Base-by-base conservation (phyloP, 495 filamentous ascomycete species). In the Neurospora sp. region DNA sequence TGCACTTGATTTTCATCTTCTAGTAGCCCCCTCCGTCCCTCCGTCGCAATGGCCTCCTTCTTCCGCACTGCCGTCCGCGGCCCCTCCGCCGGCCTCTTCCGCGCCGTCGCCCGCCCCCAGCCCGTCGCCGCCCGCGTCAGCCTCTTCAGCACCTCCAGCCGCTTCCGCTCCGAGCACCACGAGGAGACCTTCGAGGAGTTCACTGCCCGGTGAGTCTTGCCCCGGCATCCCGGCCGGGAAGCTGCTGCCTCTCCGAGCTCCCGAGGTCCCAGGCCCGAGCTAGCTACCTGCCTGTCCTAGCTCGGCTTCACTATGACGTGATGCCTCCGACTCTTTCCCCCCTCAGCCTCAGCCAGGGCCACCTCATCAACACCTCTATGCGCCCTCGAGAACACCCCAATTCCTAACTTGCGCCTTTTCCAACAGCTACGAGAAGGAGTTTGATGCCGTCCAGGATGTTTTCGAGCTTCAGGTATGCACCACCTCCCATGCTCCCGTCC, bases 131-230 rank as follows among this genome's bases (percentile, higher is more conserved):
- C 87, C 76, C 54, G 54, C 54, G 79, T 82, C 81, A 86, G 83
- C 83, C 87, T 83, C 85, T 93, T 92, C 88, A 92, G 90, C 87
- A 92, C 90, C 79, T 87, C 89, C 79, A 84, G 83, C 76, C 75
- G 83, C 81, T 84, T 87, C 82, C 85, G 86, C 79, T 83, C 83
- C 80, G 84, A 87, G 79, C 86, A 85, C 87, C 86, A 93, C 82
- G 92, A 95, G 82, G 96, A 99, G 90, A 97, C 90, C 79, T 99
- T 96, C 80, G 96, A 99, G 88, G 94, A 99, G 88, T 99, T 99
- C 85, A 93, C 92, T 84, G 93, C 94, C 78, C 94, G 96, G 96
- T 98, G 93, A 84, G 93, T 66, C 54, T 80, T 74, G 66, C 49
- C 41, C 39, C 46, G 16, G 66, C 42, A 14, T 39, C 35, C 42